A percentile compares a stretch with the other conserved stretches of the same genome.
Evolutionary conservation across 768 basidiomycete genomes (phyloP).

Genomic region (Tylopilus cervinicoccineus): DNA sequence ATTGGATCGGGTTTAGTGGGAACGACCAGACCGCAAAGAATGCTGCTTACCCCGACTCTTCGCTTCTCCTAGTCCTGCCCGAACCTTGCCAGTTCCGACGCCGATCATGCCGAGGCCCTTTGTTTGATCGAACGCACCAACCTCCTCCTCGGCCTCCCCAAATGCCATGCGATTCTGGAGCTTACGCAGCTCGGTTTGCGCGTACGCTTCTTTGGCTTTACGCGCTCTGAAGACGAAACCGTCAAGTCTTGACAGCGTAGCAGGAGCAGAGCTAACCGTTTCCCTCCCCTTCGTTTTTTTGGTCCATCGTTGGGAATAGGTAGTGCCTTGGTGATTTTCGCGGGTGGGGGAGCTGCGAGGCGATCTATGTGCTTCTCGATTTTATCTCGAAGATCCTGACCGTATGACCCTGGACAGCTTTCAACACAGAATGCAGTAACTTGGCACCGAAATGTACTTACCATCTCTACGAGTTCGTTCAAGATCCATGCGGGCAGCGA

Average conservation of each 20-base stretch:
- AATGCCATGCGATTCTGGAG: slow-evolving; percentile 96
- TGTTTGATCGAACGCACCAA: slow-evolving; percentile 96
- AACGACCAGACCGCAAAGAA: neutral
- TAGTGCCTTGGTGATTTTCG: slow-evolving; percentile 89
- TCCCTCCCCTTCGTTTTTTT: slow-evolving; percentile 94
- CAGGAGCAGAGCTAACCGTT: slow-evolving; percentile 52
- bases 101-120: slow-evolving; percentile 98
- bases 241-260: neutral
- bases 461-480: slow-evolving; percentile 81
- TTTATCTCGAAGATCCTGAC: slow-evolving; percentile 74
- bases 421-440: neutral
- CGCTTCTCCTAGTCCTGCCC: slow-evolving; percentile 82
- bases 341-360: slow-evolving; percentile 89
- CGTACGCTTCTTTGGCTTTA: slow-evolving; percentile 98
- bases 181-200: slow-evolving; percentile 94
- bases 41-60: slow-evolving; percentile 77
- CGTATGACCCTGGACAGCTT: slow-evolving; percentile 60
- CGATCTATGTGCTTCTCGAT: slow-evolving; percentile 92
- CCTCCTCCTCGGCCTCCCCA: slow-evolving; percentile 93
- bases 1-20: slow-evolving; percentile 1
- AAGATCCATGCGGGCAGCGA: slow-evolving; percentile 94
- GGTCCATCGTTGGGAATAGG: slow-evolving; percentile 94
- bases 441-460: slow-evolving; percentile 27
- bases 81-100: slow-evolving; percentile 78
- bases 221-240: slow-evolving; percentile 58